Percentiles rank a stretch among this genome's conserved stretches.
These are phyloP conservation scores for Exophiala dermatitidis DNA, from an alignment of 2,329 filamentous ascomycete genomes.

Conservation along the genomic window DNA sequence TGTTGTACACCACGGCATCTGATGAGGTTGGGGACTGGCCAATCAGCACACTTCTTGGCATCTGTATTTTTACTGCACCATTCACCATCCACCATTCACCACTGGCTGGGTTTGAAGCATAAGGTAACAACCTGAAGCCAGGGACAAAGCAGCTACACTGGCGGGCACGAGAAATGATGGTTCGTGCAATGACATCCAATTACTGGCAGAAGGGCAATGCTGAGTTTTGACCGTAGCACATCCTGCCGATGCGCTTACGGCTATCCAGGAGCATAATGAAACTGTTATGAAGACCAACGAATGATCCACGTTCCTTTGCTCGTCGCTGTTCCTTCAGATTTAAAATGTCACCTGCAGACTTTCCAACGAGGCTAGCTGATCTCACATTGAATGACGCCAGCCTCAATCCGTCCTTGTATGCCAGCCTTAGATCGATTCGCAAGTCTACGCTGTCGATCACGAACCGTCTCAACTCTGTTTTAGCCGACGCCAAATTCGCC, in stretches of 20 bases:
- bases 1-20: background rate
- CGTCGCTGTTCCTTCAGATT: background rate
- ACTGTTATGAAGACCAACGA: background rate
- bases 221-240: too few relatives aligned
- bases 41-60: conserved; percentile 14
- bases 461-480: conserved; percentile 76
- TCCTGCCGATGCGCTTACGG: too few relatives aligned
- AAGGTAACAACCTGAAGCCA: too few relatives aligned
- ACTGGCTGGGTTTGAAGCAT: too few relatives aligned
- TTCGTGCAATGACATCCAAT: too few relatives aligned
- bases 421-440: conserved; percentile 60
- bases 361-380: conserved; percentile 21
- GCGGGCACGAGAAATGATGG: too few relatives aligned
- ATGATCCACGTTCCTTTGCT: background rate
- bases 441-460: conserved; percentile 67
- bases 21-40: background rate
- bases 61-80: conserved; percentile 1
- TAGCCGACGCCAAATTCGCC: conserved; percentile 69
- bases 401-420: conserved; percentile 16
- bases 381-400: conserved; percentile 15
- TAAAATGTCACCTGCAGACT: conserved; percentile 10
- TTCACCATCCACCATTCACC: too few relatives aligned
- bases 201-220: too few relatives aligned
- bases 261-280: background rate
- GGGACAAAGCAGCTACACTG: too few relatives aligned